A percentile compares a stretch with the other conserved stretches of the same genome.
phyloP scores from a whole-genome alignment of 169 alveolate species.

The Plasmodium ovale region DNA sequence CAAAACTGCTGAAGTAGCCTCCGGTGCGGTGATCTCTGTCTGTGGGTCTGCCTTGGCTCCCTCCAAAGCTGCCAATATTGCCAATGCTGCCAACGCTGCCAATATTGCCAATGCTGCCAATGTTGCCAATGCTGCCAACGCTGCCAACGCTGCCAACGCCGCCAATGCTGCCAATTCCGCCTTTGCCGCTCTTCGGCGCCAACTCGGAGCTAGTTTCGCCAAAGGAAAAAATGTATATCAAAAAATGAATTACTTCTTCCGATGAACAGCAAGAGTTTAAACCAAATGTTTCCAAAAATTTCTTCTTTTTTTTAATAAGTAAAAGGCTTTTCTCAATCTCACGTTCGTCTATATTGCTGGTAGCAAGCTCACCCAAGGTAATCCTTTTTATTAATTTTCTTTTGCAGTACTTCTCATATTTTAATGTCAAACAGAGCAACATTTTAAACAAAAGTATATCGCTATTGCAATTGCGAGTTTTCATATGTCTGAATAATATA shows the following conservation, averaged over 20 bases:
- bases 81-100: background rate
- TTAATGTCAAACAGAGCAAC: constrained; percentile 12
- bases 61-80: background rate
- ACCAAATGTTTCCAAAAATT: constrained; percentile 35
- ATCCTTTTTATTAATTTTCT: constrained; percentile 28
- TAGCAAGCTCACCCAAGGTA: background rate
- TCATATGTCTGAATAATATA: background rate
- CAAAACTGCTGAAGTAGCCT: background rate
- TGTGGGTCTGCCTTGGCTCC: background rate
- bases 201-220: background rate
- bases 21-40: background rate
- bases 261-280: constrained; percentile 5
- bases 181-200: background rate
- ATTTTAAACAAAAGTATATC: constrained; percentile 24
- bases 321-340: constrained; percentile 23
- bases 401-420: constrained; percentile 24
- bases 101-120: background rate
- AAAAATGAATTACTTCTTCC: constrained; percentile 4
- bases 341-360: background rate
- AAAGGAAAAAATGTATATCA: constrained; percentile 8
- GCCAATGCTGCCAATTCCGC: background rate
- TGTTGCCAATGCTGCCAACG: background rate
- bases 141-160: background rate
- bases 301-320: constrained; percentile 14
- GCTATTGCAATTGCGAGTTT: background rate